Conservation (phyloP, 306 rosid genomes). For the Hippophae rhamnoides region DNA sequence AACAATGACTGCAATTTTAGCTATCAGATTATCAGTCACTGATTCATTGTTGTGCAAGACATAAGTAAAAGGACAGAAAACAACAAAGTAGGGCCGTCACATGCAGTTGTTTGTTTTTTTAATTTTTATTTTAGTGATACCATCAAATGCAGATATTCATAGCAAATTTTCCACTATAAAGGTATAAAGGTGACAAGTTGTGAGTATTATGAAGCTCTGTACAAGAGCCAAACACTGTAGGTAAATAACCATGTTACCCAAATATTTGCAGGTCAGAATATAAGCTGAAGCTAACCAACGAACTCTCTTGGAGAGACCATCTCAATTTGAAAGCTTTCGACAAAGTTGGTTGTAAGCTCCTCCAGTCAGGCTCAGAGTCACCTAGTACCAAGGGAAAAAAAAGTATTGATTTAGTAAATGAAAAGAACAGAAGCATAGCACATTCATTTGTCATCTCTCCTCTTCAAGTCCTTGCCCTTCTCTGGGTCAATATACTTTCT, state of each 20-base stretch:
- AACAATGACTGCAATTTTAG: too few species aligned
- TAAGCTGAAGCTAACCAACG: not conserved
- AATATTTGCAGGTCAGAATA: not conserved
- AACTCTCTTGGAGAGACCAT: not conserved
- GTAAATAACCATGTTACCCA: slow-evolving; percentile 5
- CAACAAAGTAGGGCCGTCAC: not conserved
- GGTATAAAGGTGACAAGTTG: not conserved
- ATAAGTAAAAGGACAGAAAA: not conserved
- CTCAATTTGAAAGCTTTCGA: not conserved
- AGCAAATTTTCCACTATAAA: not conserved
- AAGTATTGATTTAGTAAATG: slow-evolving; percentile 2
- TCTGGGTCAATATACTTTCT: too few species aligned
- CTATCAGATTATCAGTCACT: too few species aligned
- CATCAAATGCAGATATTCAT: not conserved
- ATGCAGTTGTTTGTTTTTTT: not conserved
- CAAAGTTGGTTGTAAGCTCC: slow-evolving; percentile 18
- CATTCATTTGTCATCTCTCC: not conserved
- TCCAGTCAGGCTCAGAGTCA: slow-evolving; percentile 2
- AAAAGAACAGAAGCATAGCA: not conserved
- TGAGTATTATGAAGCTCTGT: slow-evolving; percentile 18
- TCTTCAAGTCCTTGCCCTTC: too few species aligned
- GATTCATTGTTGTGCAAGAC: not conserved
- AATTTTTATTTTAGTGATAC: not conserved
- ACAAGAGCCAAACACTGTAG: slow-evolving; percentile 15
- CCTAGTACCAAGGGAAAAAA: slow-evolving; percentile 5